Evolutionary conservation across 139 green algal genomes (phyloP), one percentile per base, ranked within the genome.

Genomic region (Desmodesmus armatus): DNA sequence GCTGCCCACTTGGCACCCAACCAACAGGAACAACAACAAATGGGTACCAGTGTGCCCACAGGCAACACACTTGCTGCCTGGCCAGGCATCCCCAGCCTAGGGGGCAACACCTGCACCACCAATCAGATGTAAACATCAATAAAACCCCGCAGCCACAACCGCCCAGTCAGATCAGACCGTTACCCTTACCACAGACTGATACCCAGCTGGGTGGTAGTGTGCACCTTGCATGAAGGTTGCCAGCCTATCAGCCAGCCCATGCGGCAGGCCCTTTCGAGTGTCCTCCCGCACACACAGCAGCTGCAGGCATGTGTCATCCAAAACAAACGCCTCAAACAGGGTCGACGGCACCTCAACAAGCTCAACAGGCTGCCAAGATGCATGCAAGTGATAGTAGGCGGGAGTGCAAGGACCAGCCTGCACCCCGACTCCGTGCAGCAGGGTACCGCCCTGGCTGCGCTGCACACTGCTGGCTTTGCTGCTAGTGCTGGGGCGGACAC

Each of bases 331-430:
- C 21, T 82, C 76, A 73, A 82, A 73, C 25, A 82, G 53, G 43
- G 76, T 82, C 19, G 76, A 82, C 0, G 55, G 53, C 53, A 82
- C 37, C 76, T 82, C 76, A 17, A 72, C 4, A 3, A 82, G 15
- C 76, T 82, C 76, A 19, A 82, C 5, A 5, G 76, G 76, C 27
- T 60, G 76, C 76, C 76, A 82, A 5, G 76, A 53, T 55, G 76
- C 76, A 82, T 82, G 76, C 55, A 71, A 3, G n/a, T 82, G 76
- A 37, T 72, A 82, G n/a, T 2, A 47, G 41, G n/a, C 37, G 3
- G 4, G 33, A 25, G 29, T 44, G 29, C 31, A 21, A 21, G 9
- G 25, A 0, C 31, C 15, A 33, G 37, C 19, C 2, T 41, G 25
- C 21, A 35, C 70, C 37, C 23, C 37, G 33, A 33, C 3, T 1